Percentiles rank a stretch among this genome's conserved stretches.
These are phyloP conservation scores for Wickerhamiella spandovensis DNA, from an alignment of 805 yeast species.

Conservation along the genomic window DNA sequence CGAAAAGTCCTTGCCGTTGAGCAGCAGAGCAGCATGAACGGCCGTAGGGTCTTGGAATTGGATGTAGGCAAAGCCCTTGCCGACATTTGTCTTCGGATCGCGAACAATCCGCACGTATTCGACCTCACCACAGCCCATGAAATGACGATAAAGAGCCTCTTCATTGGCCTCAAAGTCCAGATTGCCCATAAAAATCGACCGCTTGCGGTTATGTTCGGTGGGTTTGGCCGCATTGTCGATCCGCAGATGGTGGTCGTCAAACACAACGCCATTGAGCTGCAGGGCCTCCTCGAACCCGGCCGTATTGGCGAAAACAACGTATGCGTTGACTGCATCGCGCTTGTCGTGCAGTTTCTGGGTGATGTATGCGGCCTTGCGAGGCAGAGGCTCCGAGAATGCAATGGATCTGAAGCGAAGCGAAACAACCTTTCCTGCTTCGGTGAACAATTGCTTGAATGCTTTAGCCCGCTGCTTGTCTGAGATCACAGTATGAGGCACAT, in stretches of 20 bases:
- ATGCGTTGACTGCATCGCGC: slow-evolving; percentile 77
- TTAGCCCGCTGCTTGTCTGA: slow-evolving; percentile 48
- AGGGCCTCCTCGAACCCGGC: slow-evolving; percentile 32
- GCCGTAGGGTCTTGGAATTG: slow-evolving; percentile 58
- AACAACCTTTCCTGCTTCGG: slow-evolving; percentile 37
- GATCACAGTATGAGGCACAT: slow-evolving; percentile 53
- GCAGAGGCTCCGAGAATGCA: slow-evolving; percentile 74
- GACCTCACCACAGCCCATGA: slow-evolving; percentile 52
- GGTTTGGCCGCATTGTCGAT: slow-evolving; percentile 94
- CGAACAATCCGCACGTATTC: slow-evolving; percentile 84
- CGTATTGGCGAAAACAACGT: slow-evolving; percentile 56
- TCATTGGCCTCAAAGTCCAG: slow-evolving; percentile 86
- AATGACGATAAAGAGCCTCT: slow-evolving; percentile 77
- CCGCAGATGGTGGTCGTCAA: slow-evolving; percentile 63
- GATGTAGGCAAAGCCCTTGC: slow-evolving; percentile 94
- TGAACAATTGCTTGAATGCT: slow-evolving; percentile 51
- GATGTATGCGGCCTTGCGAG: slow-evolving; percentile 84
- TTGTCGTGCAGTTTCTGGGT: slow-evolving; percentile 62
- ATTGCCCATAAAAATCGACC: slow-evolving; percentile 85
- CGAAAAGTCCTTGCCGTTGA: slow-evolving; percentile 51
- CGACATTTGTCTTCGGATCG: slow-evolving; percentile 85
- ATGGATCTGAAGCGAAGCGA: slow-evolving; percentile 87
- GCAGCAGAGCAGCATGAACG: slow-evolving; percentile 68
- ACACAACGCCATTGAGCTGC: slow-evolving; percentile 50
- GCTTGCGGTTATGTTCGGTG: slow-evolving; percentile 64